Conservation (phyloP, 2,329 filamentous ascomycete genomes). For the Aureobasidium vineae region DNA sequence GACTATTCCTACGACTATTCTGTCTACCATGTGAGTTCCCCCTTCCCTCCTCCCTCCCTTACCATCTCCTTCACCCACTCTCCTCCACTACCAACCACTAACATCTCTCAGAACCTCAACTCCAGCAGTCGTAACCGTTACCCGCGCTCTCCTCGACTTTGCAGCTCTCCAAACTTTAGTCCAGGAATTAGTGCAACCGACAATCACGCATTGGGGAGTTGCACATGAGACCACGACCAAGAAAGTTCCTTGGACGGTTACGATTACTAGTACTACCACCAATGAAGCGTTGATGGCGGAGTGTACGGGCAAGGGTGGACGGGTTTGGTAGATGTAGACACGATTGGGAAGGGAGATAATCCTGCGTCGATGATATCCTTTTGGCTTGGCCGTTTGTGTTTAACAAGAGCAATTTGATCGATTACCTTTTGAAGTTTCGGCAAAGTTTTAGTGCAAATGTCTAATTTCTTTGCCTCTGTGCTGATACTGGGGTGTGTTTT, state of each 20-base stretch:
- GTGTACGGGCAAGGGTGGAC: background rate
- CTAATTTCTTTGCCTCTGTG: no score
- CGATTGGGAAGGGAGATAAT: no score
- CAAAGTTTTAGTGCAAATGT: no score
- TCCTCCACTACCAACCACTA: no score
- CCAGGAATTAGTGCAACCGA: background rate
- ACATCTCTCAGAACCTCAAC: background rate
- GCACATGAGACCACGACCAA: background rate
- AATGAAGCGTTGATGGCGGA: background rate
- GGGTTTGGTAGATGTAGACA: no score
- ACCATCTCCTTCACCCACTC: no score
- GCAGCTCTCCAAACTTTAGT: background rate
- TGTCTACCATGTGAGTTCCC: background rate
- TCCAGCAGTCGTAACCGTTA: background rate
- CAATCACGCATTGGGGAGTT: background rate
- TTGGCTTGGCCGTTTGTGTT: no score
- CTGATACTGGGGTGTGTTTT: no score
- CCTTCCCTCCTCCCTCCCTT: no score
- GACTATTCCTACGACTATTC: background rate
- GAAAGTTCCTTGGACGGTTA: conserved; percentile 15
- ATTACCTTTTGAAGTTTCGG: no score
- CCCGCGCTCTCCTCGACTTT: conserved; percentile 11
- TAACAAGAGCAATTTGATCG: no score
- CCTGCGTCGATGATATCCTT: no score
- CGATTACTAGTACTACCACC: background rate